phyloP scores from a whole-genome alignment of 2,329 filamentous ascomycete species.

The Atkinsonella texensis region DNA sequence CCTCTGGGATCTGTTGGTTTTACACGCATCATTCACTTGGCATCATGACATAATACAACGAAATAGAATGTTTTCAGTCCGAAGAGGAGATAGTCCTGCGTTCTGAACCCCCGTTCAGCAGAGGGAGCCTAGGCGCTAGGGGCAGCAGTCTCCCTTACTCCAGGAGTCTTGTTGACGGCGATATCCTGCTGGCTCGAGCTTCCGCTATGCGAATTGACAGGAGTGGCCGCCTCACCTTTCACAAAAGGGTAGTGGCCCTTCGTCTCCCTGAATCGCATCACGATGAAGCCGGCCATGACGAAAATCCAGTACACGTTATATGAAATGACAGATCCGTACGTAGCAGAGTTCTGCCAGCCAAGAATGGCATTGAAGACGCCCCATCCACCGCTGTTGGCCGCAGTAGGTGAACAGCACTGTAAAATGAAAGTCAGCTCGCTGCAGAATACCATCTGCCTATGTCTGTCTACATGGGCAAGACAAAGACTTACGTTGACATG shows the following conservation, averaged over 20 bases:
- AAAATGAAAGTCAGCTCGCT: no score
- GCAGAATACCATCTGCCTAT: no score
- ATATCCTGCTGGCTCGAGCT: slow-evolving; percentile 16
- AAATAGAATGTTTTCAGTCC: no score
- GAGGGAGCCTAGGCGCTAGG: slow-evolving; percentile 4
- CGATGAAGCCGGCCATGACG: slow-evolving; percentile 56
- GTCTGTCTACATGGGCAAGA: no score
- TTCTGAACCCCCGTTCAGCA: no score
- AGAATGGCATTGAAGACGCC: slow-evolving; percentile 78
- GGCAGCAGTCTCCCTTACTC: slow-evolving; percentile 16
- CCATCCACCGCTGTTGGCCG: slow-evolving; percentile 69
- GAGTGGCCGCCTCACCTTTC: slow-evolving; percentile 19
- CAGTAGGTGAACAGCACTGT: slow-evolving; percentile 64
- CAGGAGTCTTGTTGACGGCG: slow-evolving; percentile 13
- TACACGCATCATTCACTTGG: background rate
- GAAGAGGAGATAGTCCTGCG: no score
- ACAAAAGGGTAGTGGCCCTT: slow-evolving; percentile 37
- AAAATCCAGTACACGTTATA: slow-evolving; percentile 83
- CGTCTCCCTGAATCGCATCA: slow-evolving; percentile 54
- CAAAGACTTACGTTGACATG: slow-evolving; percentile 58
- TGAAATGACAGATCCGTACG: slow-evolving; percentile 73
- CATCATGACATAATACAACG: background rate
- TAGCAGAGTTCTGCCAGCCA: slow-evolving; percentile 81
- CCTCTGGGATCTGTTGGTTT: background rate
- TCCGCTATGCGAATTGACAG: slow-evolving; percentile 10